Conservation (phyloP, 306 rosid genomes). For the Benincasa hispida region DNA sequence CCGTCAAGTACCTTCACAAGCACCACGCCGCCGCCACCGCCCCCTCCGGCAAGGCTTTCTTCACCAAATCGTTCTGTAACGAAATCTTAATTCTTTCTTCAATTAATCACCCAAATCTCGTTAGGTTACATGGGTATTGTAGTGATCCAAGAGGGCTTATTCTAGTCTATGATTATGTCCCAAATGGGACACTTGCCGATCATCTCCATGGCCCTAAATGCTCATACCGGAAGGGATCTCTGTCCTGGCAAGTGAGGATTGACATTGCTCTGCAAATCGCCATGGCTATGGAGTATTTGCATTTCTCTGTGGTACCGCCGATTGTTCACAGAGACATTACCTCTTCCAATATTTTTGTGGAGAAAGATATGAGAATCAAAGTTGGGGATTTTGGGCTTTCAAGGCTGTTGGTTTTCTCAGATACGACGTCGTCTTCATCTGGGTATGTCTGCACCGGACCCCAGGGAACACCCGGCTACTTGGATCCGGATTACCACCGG, state of each 20-base stretch:
- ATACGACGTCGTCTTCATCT: constrained; percentile 25
- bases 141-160: constrained; percentile 80
- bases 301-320: constrained; percentile 62
- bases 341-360: constrained; percentile 64
- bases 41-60: constrained; percentile 33
- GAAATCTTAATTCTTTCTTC: constrained; percentile 83
- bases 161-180: constrained; percentile 68
- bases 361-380: constrained; percentile 76
- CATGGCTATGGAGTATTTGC: constrained; percentile 84
- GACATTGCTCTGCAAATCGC: constrained; percentile 81
- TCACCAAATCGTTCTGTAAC: constrained; percentile 76
- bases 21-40: constrained; percentile 27
- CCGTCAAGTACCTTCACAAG: constrained; percentile 78
- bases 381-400: constrained; percentile 97
- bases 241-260: constrained; percentile 62
- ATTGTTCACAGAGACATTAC: constrained; percentile 91
- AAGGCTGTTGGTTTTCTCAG: constrained; percentile 49
- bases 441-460: constrained; percentile 96
- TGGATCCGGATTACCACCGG: constrained; percentile 89
- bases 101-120: constrained; percentile 72
- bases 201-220: constrained; percentile 57
- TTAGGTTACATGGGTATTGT: constrained; percentile 89
- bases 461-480: constrained; percentile 89
- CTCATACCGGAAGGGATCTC: constrained; percentile 22
- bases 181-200: constrained; percentile 84